phyloP scores from a whole-genome alignment of 371 early-diverging fungal species.

The Apophysomyces variabilis region DNA sequence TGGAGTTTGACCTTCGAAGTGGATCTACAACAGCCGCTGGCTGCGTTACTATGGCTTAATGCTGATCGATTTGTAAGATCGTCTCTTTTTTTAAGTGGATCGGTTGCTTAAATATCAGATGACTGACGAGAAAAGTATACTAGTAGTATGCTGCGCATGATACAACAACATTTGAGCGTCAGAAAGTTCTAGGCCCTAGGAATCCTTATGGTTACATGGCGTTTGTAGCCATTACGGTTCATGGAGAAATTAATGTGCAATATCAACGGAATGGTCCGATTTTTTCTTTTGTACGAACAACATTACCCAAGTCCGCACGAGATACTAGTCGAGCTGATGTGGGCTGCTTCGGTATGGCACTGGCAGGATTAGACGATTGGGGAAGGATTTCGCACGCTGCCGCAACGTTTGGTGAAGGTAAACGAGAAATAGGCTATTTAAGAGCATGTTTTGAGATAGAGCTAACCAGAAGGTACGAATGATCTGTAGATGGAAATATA shows the following conservation, averaged over 20 bases:
- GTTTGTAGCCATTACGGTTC: constrained; percentile 43
- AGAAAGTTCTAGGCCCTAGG: constrained; percentile 35
- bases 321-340: constrained; percentile 34
- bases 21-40: constrained; percentile 47
- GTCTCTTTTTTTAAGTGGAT: neutral
- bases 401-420: constrained; percentile 31
- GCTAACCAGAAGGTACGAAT: too few relatives aligned
- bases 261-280: constrained; percentile 46
- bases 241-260: constrained; percentile 50
- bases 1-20: constrained; percentile 37
- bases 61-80: constrained; percentile 42
- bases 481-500: constrained; percentile 25
- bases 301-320: constrained; percentile 36
- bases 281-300: constrained; percentile 43
- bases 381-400: constrained; percentile 52
- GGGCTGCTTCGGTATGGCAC: constrained; percentile 43
- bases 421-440: neutral
- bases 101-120: neutral
- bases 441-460: too few relatives aligned
- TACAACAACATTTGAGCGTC: constrained; percentile 20
- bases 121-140: neutral
- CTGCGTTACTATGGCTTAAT: constrained; percentile 49
- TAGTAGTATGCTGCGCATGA: constrained; percentile 24
- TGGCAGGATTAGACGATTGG: constrained; percentile 43
- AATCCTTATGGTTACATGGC: constrained; percentile 49